phyloP scores from a whole-genome alignment of 306 rosid genomes.

The Begonia peltatifolia region DNA sequence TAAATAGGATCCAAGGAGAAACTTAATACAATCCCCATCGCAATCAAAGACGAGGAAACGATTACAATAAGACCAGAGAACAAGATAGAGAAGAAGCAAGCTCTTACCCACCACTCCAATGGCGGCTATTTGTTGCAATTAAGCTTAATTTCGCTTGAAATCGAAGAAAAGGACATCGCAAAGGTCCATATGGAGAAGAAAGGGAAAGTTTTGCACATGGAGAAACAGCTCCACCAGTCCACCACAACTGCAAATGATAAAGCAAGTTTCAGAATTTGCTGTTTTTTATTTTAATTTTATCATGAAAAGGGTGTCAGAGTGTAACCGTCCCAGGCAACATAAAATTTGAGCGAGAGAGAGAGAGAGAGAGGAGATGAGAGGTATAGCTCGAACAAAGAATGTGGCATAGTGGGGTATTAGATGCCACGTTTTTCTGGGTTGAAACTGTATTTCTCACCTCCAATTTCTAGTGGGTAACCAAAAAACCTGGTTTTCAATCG shows the following conservation, averaged over 20 bases:
- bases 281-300: not conserved
- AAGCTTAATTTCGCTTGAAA: too few species aligned
- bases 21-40: conserved; percentile 11
- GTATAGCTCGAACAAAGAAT: too few species aligned
- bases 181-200: conserved; percentile 8
- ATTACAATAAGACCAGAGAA: conserved; percentile 5
- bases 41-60: too few species aligned
- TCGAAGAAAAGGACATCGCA: too few species aligned
- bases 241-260: conserved; percentile 29
- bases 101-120: not conserved
- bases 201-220: conserved; percentile 42
- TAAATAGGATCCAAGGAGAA: conserved; percentile 55
- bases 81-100: conserved; percentile 21
- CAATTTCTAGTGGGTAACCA: too few species aligned
- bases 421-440: conserved; percentile 27
- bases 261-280: conserved; percentile 17
- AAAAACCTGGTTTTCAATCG: too few species aligned
- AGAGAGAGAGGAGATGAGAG: too few species aligned
- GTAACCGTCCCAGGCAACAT: conserved; percentile 16
- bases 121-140: too few species aligned
- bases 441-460: conserved; percentile 8
- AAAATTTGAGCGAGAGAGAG: too few species aligned
- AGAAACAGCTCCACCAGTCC: conserved; percentile 17
- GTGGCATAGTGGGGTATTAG: conserved; percentile 10
- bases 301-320: conserved; percentile 11